Evolutionary conservation across 257 asterid species (phyloP).

Genomic region (Scutellaria barbata): DNA sequence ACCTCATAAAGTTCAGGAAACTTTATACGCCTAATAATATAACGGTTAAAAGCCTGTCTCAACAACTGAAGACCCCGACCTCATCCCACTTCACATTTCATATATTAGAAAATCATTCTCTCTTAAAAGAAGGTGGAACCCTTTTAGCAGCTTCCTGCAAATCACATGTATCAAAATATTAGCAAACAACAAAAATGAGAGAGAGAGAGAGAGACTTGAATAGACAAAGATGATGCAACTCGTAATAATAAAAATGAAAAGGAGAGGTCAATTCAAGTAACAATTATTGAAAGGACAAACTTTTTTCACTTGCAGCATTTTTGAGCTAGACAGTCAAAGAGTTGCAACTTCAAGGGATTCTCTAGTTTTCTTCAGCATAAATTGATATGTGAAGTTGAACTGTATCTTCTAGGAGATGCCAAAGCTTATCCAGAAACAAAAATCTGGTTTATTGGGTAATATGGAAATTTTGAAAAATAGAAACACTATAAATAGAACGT

Average conservation of each 20-base stretch:
- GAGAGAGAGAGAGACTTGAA: neutral
- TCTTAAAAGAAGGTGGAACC: slow-evolving; percentile 82
- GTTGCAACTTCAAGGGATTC: slow-evolving; percentile 3
- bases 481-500: slow-evolving; percentile 4
- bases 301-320: neutral
- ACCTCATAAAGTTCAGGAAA: slow-evolving; percentile 78
- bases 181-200: neutral
- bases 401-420: neutral
- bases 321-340: neutral
- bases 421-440: slow-evolving; percentile 22
- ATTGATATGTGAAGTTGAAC: slow-evolving; percentile 2
- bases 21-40: slow-evolving; percentile 67
- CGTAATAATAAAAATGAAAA: neutral
- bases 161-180: slow-evolving; percentile 28
- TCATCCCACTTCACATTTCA: slow-evolving; percentile 92
- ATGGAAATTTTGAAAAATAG: neutral
- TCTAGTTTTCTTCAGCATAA: slow-evolving; percentile 5
- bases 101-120: slow-evolving; percentile 88
- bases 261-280: neutral
- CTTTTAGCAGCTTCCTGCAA: slow-evolving; percentile 77
- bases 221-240: slow-evolving; percentile 9
- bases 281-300: neutral
- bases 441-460: neutral
- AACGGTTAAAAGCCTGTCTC: slow-evolving; percentile 67
- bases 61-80: slow-evolving; percentile 83